Base-by-base conservation (phyloP, 768 basidiomycete genomes). In the Naganishia friedmannii region DNA sequence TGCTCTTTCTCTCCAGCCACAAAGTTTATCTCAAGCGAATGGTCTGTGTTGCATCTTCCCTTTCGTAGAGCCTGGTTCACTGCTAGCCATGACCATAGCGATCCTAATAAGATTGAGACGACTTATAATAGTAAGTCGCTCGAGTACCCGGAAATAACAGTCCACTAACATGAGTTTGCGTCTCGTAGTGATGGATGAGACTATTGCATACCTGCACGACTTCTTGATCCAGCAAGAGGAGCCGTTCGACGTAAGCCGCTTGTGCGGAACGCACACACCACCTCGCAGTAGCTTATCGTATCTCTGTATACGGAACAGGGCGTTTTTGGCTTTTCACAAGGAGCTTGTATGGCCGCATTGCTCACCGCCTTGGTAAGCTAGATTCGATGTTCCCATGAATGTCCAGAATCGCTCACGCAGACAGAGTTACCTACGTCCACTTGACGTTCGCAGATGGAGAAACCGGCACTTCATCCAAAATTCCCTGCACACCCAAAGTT, bases 301-400 rank as follows among this genome's bases (percentile, higher is more conserved):
- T 26, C 7, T 3, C 45, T 51, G 48, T 4, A 51, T n/a, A n/a
- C 13, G 3, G 48, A n/a, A 57, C 46, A 79, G 78, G 78, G 78
- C 34, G 73, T 79, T 15, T 77, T 80, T 74, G 79, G 79, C 0
- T 80, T 80, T 70, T 78, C 77, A 3, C 79, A 80, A 70, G 79
- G 79, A n/a, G 79, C 74, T 37, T 76, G 77, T 63, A 79, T 80
- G 79, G 77, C 78, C 9, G 77, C 78, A 0, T 48, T 78, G n/a
- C 54, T 80, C 21, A 70, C 74, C 51, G 77, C 77, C 23, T 45
- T 80, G 57, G 78, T 79, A 53, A 66, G 77, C 72, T 13, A 28
- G 23, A 32, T 55, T 34, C 12, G 42, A 42, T 37, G 2, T 15
- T 56, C 65, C 0, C 19, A 6, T 8, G 13, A 26, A 1, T 19